Conservation (phyloP, 2,329 filamentous ascomycete species). For the Penicillium verrucosum region DNA sequence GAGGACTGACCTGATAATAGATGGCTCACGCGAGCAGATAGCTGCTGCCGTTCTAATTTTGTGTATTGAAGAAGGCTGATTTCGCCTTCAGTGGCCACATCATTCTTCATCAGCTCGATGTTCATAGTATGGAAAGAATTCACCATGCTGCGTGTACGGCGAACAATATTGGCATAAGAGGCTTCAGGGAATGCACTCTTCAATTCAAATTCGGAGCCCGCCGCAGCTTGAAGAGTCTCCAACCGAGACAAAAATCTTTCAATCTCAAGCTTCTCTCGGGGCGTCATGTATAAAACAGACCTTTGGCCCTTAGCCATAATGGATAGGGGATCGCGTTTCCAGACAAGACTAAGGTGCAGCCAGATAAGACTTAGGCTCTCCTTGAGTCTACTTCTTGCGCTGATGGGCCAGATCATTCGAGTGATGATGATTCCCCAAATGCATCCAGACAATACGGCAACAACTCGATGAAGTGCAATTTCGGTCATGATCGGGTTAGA, state of each 20-base stretch:
- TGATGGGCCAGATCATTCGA: conserved; percentile 88
- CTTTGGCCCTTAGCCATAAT: conserved; percentile 62
- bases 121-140: conserved; percentile 97
- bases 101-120: conserved; percentile 78
- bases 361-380: conserved; percentile 87
- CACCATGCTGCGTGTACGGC: conserved; percentile 76
- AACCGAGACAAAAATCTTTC: conserved; percentile 74
- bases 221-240: conserved; percentile 68
- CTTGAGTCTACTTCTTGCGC: conserved; percentile 80
- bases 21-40: conserved; percentile 89
- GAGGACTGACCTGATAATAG: conserved; percentile 58
- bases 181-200: conserved; percentile 78
- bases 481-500: conserved; percentile 78
- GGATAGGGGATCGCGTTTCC: conserved; percentile 87
- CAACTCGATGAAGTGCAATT: conserved; percentile 82
- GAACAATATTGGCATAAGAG: conserved; percentile 70
- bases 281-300: conserved; percentile 70
- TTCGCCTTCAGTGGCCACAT: conserved; percentile 73
- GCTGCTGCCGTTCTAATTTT: conserved; percentile 69
- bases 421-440: conserved; percentile 91
- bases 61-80: conserved; percentile 77
- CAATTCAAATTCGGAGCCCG: conserved; percentile 83
- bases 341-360: conserved; percentile 91
- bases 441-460: conserved; percentile 80
- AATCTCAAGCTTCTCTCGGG: conserved; percentile 82